phyloP scores from a whole-genome alignment of 2,329 filamentous ascomycete genomes.

The Phaeophleospora eucalypticola region DNA sequence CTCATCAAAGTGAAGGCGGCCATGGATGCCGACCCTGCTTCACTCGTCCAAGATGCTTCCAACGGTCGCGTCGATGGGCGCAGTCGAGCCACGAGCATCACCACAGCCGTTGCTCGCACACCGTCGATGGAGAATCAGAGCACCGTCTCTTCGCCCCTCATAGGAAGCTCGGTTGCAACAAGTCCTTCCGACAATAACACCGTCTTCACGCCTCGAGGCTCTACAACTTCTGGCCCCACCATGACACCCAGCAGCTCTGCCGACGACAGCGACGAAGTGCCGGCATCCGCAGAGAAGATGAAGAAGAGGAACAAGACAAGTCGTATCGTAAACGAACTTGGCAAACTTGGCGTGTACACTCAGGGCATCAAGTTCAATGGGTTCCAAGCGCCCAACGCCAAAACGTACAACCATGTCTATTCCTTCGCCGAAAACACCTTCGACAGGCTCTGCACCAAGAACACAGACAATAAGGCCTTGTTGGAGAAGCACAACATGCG shows the following conservation, averaged over 20 bases:
- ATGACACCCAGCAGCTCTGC: slow-evolving; percentile 58
- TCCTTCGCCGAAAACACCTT: slow-evolving; percentile 92
- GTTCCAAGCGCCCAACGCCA: slow-evolving; percentile 73
- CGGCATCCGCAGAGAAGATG: slow-evolving; percentile 55
- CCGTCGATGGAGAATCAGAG: slow-evolving; percentile 55
- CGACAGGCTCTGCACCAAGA: slow-evolving; percentile 71
- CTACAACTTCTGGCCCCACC: slow-evolving; percentile 54
- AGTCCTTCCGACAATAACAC: slow-evolving; percentile 48
- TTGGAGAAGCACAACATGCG: slow-evolving; percentile 88
- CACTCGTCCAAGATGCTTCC: slow-evolving; percentile 32
- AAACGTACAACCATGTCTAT: slow-evolving; percentile 88
- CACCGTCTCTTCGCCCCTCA: slow-evolving; percentile 46
- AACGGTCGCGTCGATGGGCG: slow-evolving; percentile 35
- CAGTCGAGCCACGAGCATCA: slow-evolving; percentile 62
- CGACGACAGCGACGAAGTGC: slow-evolving; percentile 70
- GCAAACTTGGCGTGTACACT: slow-evolving; percentile 78
- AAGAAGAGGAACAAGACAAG: slow-evolving; percentile 65
- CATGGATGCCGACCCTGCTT: slow-evolving; percentile 45
- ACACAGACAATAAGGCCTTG: slow-evolving; percentile 68
- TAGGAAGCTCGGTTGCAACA: slow-evolving; percentile 50
- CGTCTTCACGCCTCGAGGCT: slow-evolving; percentile 48
- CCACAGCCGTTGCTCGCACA: slow-evolving; percentile 68
- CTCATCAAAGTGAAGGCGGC: slow-evolving; percentile 93
- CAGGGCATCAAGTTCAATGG: slow-evolving; percentile 75
- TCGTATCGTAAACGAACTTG: slow-evolving; percentile 81